phyloP scores from a whole-genome alignment of 306 rosid species.

The Quercus cerris region DNA sequence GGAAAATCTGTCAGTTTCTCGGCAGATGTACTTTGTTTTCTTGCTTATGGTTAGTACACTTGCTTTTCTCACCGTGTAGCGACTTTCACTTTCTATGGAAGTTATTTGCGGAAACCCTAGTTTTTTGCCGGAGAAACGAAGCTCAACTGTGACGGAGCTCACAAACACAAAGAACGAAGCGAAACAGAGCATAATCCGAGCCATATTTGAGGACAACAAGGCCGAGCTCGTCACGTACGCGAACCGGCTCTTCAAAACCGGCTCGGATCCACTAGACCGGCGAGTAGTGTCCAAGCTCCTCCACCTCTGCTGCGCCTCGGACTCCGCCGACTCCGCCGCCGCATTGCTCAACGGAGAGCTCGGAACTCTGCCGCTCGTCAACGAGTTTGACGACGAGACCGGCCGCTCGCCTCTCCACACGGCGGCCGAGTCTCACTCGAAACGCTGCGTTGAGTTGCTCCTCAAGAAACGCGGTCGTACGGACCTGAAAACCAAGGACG shows the following conservation, averaged over 20 bases:
- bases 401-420: constrained; percentile 36
- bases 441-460: constrained; percentile 35
- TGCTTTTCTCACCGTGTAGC: background rate
- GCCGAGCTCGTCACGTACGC: constrained; percentile 9
- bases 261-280: constrained; percentile 18
- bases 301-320: constrained; percentile 38
- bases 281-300: constrained; percentile 29
- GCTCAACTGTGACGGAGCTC: constrained; percentile 13
- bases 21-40: background rate
- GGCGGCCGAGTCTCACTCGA: constrained; percentile 38
- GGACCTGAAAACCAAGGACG: constrained; percentile 36
- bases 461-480: constrained; percentile 41
- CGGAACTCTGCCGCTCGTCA: constrained; percentile 26
- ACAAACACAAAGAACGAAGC: constrained; percentile 1
- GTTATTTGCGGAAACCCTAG: too few species aligned
- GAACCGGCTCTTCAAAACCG: constrained; percentile 5
- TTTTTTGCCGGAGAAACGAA: constrained; percentile 13
- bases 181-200: constrained; percentile 15
- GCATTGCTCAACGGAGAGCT: constrained; percentile 34
- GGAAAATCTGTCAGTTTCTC: background rate
- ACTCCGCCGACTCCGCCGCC: constrained; percentile 34
- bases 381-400: constrained; percentile 28
- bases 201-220: constrained; percentile 21
- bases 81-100: background rate
- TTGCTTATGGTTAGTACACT: background rate